Base-by-base conservation (phyloP, 2,329 filamentous ascomycete species). In the Trichoderma lentiforme region DNA sequence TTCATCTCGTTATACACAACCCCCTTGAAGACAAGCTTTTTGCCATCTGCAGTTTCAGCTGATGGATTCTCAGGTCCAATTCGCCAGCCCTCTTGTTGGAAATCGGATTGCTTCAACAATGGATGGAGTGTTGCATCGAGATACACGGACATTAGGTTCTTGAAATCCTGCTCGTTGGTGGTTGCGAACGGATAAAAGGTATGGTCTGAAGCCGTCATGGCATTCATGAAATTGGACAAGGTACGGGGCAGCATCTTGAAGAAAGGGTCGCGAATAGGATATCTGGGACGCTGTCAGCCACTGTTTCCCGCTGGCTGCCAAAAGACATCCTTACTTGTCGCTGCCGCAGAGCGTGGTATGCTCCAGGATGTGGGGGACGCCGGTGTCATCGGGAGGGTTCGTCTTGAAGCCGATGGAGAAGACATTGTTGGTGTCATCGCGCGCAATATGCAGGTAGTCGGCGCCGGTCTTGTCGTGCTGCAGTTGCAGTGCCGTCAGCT, bases 1-100 rank as follows among this genome's bases (percentile, higher is more conserved):
- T 99, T 99, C 96, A 99, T 99, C 84, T 99, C 96, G 78, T 99
- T 99, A 84, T 98, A 98, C 1, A 98, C 95, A 1, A 98, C 96
- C 30, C 95, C 95, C 84, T 98, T 98, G 86, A 98, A 98, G 0
- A 97, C 93, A 53, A 97, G 83, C 74, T 89, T 90, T 80, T 90
- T 89, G 78, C 90, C 88, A 71, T 90, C 86, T 77, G 80, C 84
- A 11, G 81, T 79, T 73, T 81, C 86, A 1, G 91, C 87, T 65
- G 88, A 85, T 1, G 91, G 93, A 79, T 98, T 96, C 82, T 97
- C 94, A 0, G 96, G 96, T 0, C 96, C 96, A 74, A 99, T 90
- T 63, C 96, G 90, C 96, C 96, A 99, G 65, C 96, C 96, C 83
- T 99, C 96, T 81, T 99, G 96, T 11, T 92, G 91, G 77, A 98